Evolutionary conservation across 306 rosid genomes (phyloP), one percentile per base, ranked within the genome.

Genomic region (Prinsepia uniflora): DNA sequence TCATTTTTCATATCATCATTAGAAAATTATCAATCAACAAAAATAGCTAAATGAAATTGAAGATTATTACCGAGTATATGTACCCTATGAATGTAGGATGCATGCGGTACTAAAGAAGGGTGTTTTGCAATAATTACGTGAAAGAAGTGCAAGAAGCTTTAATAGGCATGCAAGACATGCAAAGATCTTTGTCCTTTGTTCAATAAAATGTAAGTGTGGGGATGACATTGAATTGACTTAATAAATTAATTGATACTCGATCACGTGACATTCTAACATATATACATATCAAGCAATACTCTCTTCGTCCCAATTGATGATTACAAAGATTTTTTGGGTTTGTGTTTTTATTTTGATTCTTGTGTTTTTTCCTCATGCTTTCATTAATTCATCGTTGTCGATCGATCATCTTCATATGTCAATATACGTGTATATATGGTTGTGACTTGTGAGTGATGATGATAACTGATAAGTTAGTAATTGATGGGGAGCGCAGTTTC

Each of bases 271-370:
- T 52, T 62, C 57, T 50, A 49, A 22, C 12, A 76, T 68, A 24
- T 34, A 20, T 24, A 24, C 2, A 24, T 24, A 24, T 24, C n/a
- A 71, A 40, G 24, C 61, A 14, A 11, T 17, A 19, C 30, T 19
- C 53, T n/a, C 20, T 36, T 52, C 73, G 63, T 73, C 46, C 78
- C 67, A 18, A 50, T 75, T 65, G 77, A 75, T 59, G 18, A 79
- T 44, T 61, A 67, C 65, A 24, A 24, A 24, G n/a, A n/a, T n/a
- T n/a, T n/a, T n/a, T n/a, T n/a, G n/a, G n/a, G n/a, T n/a, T n/a
- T n/a, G n/a, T n/a, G n/a, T n/a, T n/a, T n/a, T n/a, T 24, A 24
- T 58, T 76, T 47, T 17, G 42, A 40, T 20, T 24, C 71, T n/a
- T 20, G 34, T 20, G 34, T 39, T 52, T 72, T 7, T 62, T 53